Percentiles rank a stretch among this genome's conserved stretches.
phyloP scores from a whole-genome alignment of 768 basidiomycete species.

The Agrocybe praecox region DNA sequence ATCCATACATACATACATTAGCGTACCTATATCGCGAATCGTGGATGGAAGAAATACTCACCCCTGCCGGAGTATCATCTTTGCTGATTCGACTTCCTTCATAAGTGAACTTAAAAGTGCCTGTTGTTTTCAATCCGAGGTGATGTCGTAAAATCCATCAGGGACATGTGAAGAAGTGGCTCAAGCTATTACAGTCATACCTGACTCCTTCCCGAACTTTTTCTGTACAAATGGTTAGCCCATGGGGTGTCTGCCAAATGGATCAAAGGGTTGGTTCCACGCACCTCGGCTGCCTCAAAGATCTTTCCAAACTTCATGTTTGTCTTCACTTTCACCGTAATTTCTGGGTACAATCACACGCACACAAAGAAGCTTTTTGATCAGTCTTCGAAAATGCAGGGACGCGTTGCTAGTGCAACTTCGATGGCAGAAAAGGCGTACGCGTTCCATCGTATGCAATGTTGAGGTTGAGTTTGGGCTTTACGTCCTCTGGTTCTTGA shows the following conservation, averaged over 20 bases:
- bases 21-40: not conserved
- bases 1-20: not conserved
- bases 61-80: conserved; percentile 56
- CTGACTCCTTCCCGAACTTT: conserved; percentile 59
- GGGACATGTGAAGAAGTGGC: not conserved
- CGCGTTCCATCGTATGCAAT: conserved; percentile 58
- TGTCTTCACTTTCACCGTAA: conserved; percentile 67
- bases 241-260: too few species aligned
- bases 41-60: conserved; percentile 30
- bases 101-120: conserved; percentile 63
- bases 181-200: conserved; percentile 27
- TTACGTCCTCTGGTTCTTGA: conserved; percentile 61
- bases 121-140: conserved; percentile 29
- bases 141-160: not conserved
- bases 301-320: conserved; percentile 69
- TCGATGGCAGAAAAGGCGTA: conserved; percentile 27
- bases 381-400: not conserved
- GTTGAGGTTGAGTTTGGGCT: conserved; percentile 70
- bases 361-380: too few species aligned
- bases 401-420: not conserved
- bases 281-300: conserved; percentile 67
- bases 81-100: conserved; percentile 52
- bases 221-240: conserved; percentile 37
- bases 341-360: conserved; percentile 47
- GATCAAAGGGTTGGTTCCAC: conserved; percentile 17